Evolutionary conservation across 129 eudicot genomes (phyloP).

Genomic region (Deinandra increscens): DNA sequence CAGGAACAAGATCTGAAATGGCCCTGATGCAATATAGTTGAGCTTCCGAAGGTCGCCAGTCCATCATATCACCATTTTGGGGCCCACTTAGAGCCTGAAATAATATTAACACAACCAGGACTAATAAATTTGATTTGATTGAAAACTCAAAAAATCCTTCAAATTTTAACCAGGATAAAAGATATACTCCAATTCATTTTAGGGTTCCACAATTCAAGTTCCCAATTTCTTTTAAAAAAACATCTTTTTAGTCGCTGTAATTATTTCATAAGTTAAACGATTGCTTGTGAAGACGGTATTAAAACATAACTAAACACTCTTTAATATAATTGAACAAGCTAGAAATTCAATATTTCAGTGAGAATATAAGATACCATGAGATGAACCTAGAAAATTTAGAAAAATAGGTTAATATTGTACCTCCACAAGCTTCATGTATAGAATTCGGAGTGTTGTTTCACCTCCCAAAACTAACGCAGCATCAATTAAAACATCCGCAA

Average conservation of each 20-base stretch:
- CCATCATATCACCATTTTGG: constrained; percentile 56
- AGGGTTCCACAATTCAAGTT: constrained; percentile 8
- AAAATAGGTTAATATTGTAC: constrained; percentile 37
- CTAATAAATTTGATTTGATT: constrained; percentile 2
- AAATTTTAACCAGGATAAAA: not conserved
- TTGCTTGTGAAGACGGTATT: not conserved
- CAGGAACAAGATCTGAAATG: constrained; percentile 83
- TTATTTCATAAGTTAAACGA: not conserved
- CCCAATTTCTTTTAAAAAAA: not conserved
- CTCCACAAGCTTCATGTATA: constrained; percentile 93
- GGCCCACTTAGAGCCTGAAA: constrained; percentile 60
- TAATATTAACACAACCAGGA: constrained; percentile 17
- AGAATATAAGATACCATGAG: constrained; percentile 1
- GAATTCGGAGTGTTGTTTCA: constrained; percentile 75
- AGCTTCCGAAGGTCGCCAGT: constrained; percentile 98
- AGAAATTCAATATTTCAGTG: not conserved
- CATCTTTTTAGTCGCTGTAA: constrained; percentile 1
- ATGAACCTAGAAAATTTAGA: constrained; percentile 1
- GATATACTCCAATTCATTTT: constrained; percentile 7
- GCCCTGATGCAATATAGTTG: constrained; percentile 92
- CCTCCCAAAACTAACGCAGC: constrained; percentile 98
- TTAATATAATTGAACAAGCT: not conserved
- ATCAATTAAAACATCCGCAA: constrained; percentile 97
- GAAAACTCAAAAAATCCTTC: not conserved
- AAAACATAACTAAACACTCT: not conserved